Evolutionary conservation across 208 protist species (phyloP), one percentile per base, ranked within the genome.

Genomic region (Novymonas esmeraldas): DNA sequence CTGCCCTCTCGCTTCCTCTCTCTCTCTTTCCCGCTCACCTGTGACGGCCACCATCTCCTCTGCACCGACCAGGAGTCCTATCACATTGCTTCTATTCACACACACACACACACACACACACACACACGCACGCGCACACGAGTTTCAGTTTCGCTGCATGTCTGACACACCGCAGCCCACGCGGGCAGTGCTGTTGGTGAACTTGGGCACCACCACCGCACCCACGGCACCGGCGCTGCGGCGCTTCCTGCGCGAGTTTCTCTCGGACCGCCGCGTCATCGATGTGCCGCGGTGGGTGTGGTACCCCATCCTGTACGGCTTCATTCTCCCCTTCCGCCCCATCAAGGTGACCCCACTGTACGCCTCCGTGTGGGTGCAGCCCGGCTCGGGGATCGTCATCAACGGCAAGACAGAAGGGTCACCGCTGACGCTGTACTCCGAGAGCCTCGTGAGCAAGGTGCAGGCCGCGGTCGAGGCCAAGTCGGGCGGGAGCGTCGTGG

Each of bases 281-380:
- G 77, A 78, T 28, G 48, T 83, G 29, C 68, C 83, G n/a, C 69
- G 69, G 9, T 64, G 42, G 14, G 28, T 85, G n/a, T 85, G 83
- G 74, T 34, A 52, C 38, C 71, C 80, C 5, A 75, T 86, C 52
- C 63, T 89, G 3, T 89, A 86, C 55, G 51, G 54, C 56, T 67
- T 89, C n/a, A 71, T 89, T 29, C 42, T 85, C 44, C 77, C 83
- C 10, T 82, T 83, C 48, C 81, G 77, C 20, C 69, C 70, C 13
- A 33, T 29, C 38, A 63, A 70, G 22, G 45, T 81, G 0, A 39
- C 59, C 14, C 39, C 61, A 18, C 20, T 72, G 63, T 85, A 86
- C 57, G 20, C 52, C 2, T 50, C 59, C 6, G 68, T 83, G 22
- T 89, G 83, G 80, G 73, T 83, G 24, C 31, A 49, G 6, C 38